Evolutionary conservation across 306 rosid genomes (phyloP).

Genomic region (Cicer arietinum): DNA sequence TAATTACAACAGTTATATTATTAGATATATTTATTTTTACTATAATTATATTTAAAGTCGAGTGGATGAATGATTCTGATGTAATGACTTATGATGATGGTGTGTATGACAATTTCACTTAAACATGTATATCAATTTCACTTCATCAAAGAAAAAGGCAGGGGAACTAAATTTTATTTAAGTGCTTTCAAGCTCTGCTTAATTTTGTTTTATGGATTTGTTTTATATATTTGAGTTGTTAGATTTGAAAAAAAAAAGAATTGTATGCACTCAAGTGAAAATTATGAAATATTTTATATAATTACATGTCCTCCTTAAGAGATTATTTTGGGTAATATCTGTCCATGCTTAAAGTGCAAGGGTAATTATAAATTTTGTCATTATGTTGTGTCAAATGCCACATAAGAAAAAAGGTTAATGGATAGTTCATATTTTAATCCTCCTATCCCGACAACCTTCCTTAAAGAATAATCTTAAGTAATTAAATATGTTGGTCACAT

Average conservation of each 20-base stretch:
- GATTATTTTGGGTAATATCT: constrained; percentile 26
- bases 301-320: too few relatives aligned
- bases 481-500: constrained; percentile 23
- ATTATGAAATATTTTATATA: constrained; percentile 28
- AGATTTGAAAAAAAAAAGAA: neutral
- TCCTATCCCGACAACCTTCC: constrained; percentile 16
- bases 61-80: too few relatives aligned
- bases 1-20: too few relatives aligned
- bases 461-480: constrained; percentile 31
- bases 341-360: constrained; percentile 35
- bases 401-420: constrained; percentile 21
- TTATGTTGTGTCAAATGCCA: constrained; percentile 29
- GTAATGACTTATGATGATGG: too few relatives aligned
- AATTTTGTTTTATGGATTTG: neutral
- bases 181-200: neutral
- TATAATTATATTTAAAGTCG: too few relatives aligned
- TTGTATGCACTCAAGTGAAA: neutral
- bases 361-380: constrained; percentile 41
- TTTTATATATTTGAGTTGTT: neutral
- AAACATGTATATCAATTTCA: neutral
- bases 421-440: constrained; percentile 23
- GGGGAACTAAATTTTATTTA: neutral
- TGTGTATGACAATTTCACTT: too few relatives aligned
- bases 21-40: too few relatives aligned
- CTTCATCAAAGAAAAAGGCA: constrained; percentile 12